Base-by-base conservation (phyloP, 306 rosid species). In the Casuarina glauca region DNA sequence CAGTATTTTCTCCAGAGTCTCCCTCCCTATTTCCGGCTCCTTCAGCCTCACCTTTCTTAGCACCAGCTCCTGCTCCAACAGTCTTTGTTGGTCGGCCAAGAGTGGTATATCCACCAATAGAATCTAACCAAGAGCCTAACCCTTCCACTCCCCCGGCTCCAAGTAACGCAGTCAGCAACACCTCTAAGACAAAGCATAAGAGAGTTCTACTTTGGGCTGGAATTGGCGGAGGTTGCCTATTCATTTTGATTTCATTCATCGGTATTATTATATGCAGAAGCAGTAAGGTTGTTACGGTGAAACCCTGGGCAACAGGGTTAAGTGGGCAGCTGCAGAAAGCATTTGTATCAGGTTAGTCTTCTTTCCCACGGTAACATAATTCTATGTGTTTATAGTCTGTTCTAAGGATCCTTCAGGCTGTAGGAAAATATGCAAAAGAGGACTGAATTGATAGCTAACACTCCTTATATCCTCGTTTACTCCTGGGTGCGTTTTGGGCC, bases 291-390 rank as follows among this genome's bases (percentile, higher is more conserved):
- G 93, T 84, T 32, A 80, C 97, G 2, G 97, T 95, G 13, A 92
- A 86, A 86, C 97, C 98, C 73, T 92, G 98, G 98, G 87, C 89
- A 49, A 91, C 98, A 74, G 98, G 98, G 61, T 79, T 95, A 81
- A 95, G 98, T 82, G 97, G 98, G 64, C 98, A 92, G 84, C 90
- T 95, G 55, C 95, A 93, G 84, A 95, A 89, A 79, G 98, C 98
- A 53, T 92, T 95, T 80, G 86, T 91, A 78, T 79, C 97, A 79
- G 98, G 97, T 94, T 69, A 79, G 66, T 82, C 54, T 62, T 81
- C 57, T 75, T 75, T 13, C 61, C 70, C 57, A 2, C 17, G 61
- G 46, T 20, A 63, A 54, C 5, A 15, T 32, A 76, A 12, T 3
- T 41, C 64, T 32, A 35, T 72, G 39, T 15, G 50, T 45, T 26